These are phyloP conservation scores for Dioscorea alata DNA, from an alignment of 106 monocot species.

Conservation along the genomic window DNA sequence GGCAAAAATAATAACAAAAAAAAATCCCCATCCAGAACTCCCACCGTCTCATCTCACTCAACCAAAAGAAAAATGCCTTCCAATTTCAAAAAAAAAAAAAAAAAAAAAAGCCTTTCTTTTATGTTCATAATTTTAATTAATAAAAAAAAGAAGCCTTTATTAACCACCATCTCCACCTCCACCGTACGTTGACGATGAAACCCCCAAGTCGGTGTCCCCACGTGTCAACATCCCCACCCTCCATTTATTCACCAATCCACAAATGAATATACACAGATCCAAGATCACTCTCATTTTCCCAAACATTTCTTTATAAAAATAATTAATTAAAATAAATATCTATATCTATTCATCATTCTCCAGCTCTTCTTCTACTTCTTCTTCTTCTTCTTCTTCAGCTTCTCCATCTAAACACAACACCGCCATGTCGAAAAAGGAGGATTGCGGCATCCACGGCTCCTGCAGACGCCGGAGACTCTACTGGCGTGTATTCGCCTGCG, in stretches of 20 bases:
- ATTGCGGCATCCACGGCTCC: conserved; percentile 28
- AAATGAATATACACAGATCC: background rate
- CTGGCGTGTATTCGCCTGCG: conserved; percentile 11
- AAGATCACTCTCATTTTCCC: background rate
- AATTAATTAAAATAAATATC: too few species aligned
- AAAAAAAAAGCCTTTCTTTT: too few species aligned
- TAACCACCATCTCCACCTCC: too few species aligned
- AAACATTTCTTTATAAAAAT: background rate
- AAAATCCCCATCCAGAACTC: too few species aligned
- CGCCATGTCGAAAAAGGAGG: conserved; percentile 5
- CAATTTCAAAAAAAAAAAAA: too few species aligned
- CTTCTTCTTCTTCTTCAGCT: background rate
- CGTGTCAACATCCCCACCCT: background rate
- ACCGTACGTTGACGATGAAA: too few species aligned
- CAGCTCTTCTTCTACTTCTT: background rate
- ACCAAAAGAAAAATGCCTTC: too few species aligned
- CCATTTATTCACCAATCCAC: background rate
- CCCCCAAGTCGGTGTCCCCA: background rate
- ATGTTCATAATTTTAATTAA: too few species aligned
- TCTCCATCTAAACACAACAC: background rate
- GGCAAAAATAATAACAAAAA: too few species aligned
- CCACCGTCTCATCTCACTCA: too few species aligned
- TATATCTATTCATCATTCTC: background rate
- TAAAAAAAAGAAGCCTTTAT: too few species aligned
- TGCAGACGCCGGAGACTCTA: conserved; percentile 9